phyloP scores from a whole-genome alignment of 2,329 filamentous ascomycete species.

The Akanthomyces muscarius region DNA sequence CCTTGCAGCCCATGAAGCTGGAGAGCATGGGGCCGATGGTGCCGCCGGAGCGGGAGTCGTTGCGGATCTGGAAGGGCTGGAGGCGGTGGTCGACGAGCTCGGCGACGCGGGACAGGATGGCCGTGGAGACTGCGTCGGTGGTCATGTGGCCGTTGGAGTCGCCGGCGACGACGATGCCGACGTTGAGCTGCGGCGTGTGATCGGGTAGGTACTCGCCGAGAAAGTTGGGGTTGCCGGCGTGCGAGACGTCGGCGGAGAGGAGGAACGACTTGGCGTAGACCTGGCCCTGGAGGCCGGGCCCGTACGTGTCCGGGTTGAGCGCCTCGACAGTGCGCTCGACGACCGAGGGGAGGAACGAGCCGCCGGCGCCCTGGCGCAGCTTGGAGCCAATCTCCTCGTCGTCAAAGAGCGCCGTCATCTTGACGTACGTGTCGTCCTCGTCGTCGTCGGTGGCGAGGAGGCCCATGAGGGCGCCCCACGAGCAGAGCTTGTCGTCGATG shows the following conservation, averaged over 20 bases:
- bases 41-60: slow-evolving; percentile 83
- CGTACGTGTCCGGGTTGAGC: slow-evolving; percentile 50
- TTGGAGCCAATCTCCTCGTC: slow-evolving; percentile 94
- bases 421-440: slow-evolving; percentile 65
- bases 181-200: slow-evolving; percentile 83
- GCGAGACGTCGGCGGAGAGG: slow-evolving; percentile 86
- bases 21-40: slow-evolving; percentile 93
- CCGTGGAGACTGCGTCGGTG: slow-evolving; percentile 80
- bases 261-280: slow-evolving; percentile 92
- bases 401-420: slow-evolving; percentile 91
- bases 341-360: slow-evolving; percentile 80
- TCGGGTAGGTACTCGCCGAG: slow-evolving; percentile 74
- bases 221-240: slow-evolving; percentile 95
- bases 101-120: slow-evolving; percentile 74
- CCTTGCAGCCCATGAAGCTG: slow-evolving; percentile 72
- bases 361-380: slow-evolving; percentile 81
- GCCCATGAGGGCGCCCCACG: slow-evolving; percentile 82
- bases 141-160: slow-evolving; percentile 97
- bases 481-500: slow-evolving; percentile 97
- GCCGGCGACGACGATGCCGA: slow-evolving; percentile 73
- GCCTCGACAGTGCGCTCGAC: slow-evolving; percentile 78
- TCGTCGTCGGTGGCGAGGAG: slow-evolving; percentile 64
- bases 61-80: slow-evolving; percentile 92
- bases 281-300: slow-evolving; percentile 64
- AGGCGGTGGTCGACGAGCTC: slow-evolving; percentile 67